Conservation (phyloP, 2,329 filamentous ascomycete genomes). For the Cryphonectria parasitica region DNA sequence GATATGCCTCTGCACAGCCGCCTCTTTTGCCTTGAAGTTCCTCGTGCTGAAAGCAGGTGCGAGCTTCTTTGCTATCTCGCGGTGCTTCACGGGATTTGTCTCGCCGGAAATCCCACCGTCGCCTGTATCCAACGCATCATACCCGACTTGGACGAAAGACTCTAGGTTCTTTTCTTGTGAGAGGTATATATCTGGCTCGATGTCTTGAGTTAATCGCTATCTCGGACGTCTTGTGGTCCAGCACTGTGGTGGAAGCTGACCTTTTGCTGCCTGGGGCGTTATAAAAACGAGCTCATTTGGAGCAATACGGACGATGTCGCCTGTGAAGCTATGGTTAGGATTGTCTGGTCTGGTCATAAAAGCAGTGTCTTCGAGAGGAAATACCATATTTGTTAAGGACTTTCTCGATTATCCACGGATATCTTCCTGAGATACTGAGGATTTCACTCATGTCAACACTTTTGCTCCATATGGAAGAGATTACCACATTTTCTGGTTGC, state of each 20-base stretch:
- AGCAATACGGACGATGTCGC: conserved; percentile 1
- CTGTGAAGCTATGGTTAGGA: not conserved
- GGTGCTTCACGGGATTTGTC: conserved; percentile 21
- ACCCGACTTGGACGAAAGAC: conserved; percentile 22
- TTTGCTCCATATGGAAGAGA: not conserved
- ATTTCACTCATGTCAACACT: not conserved
- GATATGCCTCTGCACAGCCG: conserved; percentile 17
- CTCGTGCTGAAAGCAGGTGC: conserved; percentile 28
- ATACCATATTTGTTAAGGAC: not conserved
- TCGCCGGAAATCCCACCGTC: conserved; percentile 26
- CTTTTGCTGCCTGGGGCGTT: not conserved
- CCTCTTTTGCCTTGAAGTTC: conserved; percentile 25
- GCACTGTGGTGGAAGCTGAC: not conserved
- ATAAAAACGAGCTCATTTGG: not conserved
- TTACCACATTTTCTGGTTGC: too few species aligned
- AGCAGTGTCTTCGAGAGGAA: too few species aligned
- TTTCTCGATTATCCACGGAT: not conserved
- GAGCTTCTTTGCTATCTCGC: conserved; percentile 26
- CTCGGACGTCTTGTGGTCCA: too few species aligned
- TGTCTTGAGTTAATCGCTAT: not conserved
- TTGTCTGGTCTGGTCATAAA: not conserved
- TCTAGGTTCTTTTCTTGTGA: conserved; percentile 24
- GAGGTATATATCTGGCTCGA: conserved; percentile 23
- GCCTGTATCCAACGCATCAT: conserved; percentile 16
- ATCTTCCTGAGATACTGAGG: not conserved